A percentile compares a stretch with the other conserved stretches of the same genome.
Evolutionary conservation across 495 filamentous ascomycete genomes (phyloP).

Genomic region (Hypoxylon fragiforme): DNA sequence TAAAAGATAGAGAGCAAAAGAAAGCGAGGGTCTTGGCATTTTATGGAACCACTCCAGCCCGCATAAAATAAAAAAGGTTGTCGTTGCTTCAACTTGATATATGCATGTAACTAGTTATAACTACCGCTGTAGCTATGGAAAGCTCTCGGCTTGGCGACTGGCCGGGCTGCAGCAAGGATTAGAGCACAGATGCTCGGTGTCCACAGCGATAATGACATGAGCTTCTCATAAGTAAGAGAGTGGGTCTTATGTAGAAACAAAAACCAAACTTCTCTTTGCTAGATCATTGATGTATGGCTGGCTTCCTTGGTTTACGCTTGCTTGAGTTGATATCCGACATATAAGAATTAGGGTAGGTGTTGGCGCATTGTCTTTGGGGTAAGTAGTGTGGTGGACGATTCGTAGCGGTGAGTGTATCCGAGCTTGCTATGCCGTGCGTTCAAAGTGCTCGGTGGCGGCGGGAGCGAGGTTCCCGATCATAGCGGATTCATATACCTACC

Average conservation of each 20-base stretch:
- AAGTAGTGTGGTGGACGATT: conserved; percentile 6
- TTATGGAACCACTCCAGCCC: conserved; percentile 20
- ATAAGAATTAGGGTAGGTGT: conserved; percentile 13
- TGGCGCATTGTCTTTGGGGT: background rate
- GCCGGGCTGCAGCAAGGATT: conserved; percentile 24
- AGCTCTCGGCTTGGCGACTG: conserved; percentile 24
- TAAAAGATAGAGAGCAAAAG: conserved; percentile 7
- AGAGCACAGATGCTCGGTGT: conserved; percentile 1
- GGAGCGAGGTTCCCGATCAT: conserved; percentile 19
- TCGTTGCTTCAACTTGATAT: conserved; percentile 29
- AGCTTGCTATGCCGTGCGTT: conserved; percentile 23
- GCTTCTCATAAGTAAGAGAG: too few relatives aligned
- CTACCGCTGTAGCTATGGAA: conserved; percentile 21
- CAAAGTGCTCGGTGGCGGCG: conserved; percentile 23
- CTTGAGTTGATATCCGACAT: conserved; percentile 19
- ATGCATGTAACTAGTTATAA: conserved; percentile 33
- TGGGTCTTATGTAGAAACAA: too few relatives aligned
- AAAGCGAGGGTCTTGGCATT: conserved; percentile 19
- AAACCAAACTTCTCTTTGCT: conserved; percentile 28
- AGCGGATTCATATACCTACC: too few relatives aligned
- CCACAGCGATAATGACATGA: conserved; percentile 16
- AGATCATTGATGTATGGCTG: conserved; percentile 24
- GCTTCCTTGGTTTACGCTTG: conserved; percentile 16
- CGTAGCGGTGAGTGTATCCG: conserved; percentile 28
- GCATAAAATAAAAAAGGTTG: conserved; percentile 16